A percentile compares a stretch with the other conserved stretches of the same genome.
Conservation (phyloP, 345 rosid genomes). For the Eutrema heterophyllum region DNA sequence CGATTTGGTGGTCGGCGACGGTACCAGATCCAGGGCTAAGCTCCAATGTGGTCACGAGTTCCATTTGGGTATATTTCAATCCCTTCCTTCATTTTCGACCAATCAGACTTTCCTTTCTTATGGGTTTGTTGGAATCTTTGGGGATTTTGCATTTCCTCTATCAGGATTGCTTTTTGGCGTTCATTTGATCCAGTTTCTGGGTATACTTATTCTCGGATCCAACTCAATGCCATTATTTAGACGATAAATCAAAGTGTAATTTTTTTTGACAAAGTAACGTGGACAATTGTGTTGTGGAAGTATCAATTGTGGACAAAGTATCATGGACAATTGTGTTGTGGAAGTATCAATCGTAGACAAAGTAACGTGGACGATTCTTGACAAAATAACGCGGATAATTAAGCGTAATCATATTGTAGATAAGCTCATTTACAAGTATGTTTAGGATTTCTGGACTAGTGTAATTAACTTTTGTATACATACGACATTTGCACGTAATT, state of each 20-base stretch:
- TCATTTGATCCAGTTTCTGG: neutral
- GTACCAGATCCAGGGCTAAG: constrained; percentile 61
- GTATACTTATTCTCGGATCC: neutral
- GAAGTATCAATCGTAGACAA: no score
- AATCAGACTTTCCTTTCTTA: neutral
- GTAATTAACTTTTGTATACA: no score
- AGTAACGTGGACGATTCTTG: no score
- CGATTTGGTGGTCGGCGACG: constrained; percentile 46
- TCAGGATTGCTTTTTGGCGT: neutral
- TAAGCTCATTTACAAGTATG: no score
- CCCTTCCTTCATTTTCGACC: neutral
- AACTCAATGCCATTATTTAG: neutral
- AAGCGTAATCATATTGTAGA: no score
- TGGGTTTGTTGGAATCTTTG: neutral
- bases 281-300: no score
- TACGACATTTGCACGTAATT: no score
- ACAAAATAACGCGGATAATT: no score
- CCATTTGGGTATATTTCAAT: constrained; percentile 46
- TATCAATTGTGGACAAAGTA: no score
- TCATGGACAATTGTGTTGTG: no score
- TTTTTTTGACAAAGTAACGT: no score
- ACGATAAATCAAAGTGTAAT: neutral
- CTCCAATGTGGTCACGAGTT: constrained; percentile 72
- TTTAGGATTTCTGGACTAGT: no score
- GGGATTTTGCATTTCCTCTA: neutral